Base-by-base conservation (phyloP, 2,329 filamentous ascomycete genomes). In the Dactylella cylindrospora region DNA sequence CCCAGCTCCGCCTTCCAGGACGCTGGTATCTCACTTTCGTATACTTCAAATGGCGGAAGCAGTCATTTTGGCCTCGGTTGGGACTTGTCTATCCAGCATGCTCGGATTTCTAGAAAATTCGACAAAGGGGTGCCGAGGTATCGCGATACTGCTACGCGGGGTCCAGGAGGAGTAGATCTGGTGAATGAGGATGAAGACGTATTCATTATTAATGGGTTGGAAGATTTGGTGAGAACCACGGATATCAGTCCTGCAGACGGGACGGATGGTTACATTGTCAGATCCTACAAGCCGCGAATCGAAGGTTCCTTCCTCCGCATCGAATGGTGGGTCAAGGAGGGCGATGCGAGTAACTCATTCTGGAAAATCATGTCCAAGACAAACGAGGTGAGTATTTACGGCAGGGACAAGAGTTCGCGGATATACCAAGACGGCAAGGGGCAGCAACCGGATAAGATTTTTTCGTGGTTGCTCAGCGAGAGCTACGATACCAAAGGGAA, bases 1-100 rank as follows among this genome's bases (percentile, higher is more conserved):
- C 12, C 32, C 3, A 20, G 15, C 6, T 49, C 31, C n/a, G 19
- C 41, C 13, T 33, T 45, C 4, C 12, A 45, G 15, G 35, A 39
- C 29, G 32, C 65, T 22, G 15, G 25, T 1, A 41, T 69, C 5
- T 35, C 20, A 3, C 47, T 71, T 2, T 6, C 2, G 1, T 71
- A 71, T 45, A 38, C 57, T 32, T 70, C 69, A n/a, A 64, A 66
- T 9, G n/a, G 1, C 32, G 66, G 69, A 10, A 70, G 70, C 50
- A 66, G 69, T 4, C 15, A 43, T 2, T 70, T 70, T 49, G 69
- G 69, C 1, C 10, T 66, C 3, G 69, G 69, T 2, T 71, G 69
- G 69, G 9, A 41, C 3, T 41, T 70, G 1, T 40, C 43, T 7
- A n/a, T 65, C 4, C 15, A 26, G 12, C 35, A 15, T 17, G 17